Evolutionary conservation across 441 rosid genomes (phyloP).

Genomic region (Erysimum cheiri): DNA sequence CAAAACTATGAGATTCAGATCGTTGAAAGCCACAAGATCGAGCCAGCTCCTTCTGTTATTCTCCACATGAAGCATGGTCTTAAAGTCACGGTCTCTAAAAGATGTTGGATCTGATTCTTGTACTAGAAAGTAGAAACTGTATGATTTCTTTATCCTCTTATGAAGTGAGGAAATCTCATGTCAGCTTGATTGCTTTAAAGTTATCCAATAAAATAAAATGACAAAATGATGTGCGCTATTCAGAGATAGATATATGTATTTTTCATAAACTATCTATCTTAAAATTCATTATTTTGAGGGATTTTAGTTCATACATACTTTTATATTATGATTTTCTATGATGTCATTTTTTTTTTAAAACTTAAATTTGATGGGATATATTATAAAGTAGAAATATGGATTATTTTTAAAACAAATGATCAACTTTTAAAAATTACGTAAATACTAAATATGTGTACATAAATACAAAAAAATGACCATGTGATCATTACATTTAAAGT

Average conservation of each 20-base stretch:
- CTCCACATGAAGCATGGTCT: constrained; percentile 52
- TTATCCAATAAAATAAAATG: constrained; percentile 22
- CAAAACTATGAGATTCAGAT: constrained; percentile 50
- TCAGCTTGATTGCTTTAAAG: constrained; percentile 9
- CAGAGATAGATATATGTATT: too few relatives aligned
- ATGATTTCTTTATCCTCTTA: too few relatives aligned
- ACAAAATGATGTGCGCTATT: too few relatives aligned
- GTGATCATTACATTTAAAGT: neutral
- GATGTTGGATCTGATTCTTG: constrained; percentile 35
- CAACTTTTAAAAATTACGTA: neutral
- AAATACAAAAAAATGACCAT: neutral
- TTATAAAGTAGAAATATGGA: neutral
- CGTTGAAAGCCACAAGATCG: constrained; percentile 47
- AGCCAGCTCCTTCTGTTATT: constrained; percentile 48
- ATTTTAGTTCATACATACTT: neutral
- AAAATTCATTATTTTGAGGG: neutral
- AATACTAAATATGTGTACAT: neutral
- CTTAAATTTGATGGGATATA: too few relatives aligned
- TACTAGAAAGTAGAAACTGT: constrained; percentile 6
- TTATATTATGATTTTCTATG: too few relatives aligned
- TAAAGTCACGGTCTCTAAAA: constrained; percentile 43
- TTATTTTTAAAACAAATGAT: neutral
- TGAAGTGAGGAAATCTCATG: neutral
- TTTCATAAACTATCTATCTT: neutral
- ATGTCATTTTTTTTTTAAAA: too few relatives aligned